Evolutionary conservation across 805 yeast genomes (phyloP).

Genomic region (Hanseniaspora jakobsenii): DNA sequence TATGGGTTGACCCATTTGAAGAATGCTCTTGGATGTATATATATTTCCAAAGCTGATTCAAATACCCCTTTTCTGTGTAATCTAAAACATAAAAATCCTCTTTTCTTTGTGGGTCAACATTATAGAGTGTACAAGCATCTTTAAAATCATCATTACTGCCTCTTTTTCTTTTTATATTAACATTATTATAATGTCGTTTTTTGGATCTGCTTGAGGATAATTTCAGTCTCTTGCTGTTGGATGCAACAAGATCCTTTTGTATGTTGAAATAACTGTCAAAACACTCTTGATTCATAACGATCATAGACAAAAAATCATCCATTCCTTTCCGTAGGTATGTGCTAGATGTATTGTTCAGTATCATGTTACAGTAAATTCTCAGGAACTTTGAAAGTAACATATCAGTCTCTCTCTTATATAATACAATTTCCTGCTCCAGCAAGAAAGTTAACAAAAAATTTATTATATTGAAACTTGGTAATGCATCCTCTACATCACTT

Average conservation of each 20-base stretch:
- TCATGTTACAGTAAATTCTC: background rate
- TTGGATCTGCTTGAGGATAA: too few species aligned
- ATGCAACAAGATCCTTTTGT: background rate
- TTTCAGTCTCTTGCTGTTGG: too few species aligned
- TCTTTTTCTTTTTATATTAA: too few species aligned
- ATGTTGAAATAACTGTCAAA: background rate
- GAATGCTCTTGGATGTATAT: conserved; percentile 3
- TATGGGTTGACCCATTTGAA: background rate
- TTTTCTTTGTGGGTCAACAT: too few species aligned
- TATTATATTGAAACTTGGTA: conserved; percentile 9
- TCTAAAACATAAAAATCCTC: background rate
- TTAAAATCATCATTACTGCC: too few species aligned
- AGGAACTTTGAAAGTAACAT: background rate
- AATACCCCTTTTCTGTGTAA: background rate
- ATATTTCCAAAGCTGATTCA: conserved; percentile 5
- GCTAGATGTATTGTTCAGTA: too few species aligned
- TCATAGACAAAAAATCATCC: conserved; percentile 6
- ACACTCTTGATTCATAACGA: background rate
- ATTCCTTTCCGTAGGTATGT: too few species aligned
- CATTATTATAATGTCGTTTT: too few species aligned
- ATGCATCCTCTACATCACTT: background rate
- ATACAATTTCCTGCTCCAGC: background rate
- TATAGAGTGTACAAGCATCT: too few species aligned
- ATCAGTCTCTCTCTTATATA: conserved; percentile 1
- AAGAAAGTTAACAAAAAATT: conserved; percentile 7